Percentiles rank a stretch among this genome's conserved stretches.
These are phyloP conservation scores for Sugiyamaella pinicola DNA, from an alignment of 1,139 yeast genomes.

Conservation along the genomic window DNA sequence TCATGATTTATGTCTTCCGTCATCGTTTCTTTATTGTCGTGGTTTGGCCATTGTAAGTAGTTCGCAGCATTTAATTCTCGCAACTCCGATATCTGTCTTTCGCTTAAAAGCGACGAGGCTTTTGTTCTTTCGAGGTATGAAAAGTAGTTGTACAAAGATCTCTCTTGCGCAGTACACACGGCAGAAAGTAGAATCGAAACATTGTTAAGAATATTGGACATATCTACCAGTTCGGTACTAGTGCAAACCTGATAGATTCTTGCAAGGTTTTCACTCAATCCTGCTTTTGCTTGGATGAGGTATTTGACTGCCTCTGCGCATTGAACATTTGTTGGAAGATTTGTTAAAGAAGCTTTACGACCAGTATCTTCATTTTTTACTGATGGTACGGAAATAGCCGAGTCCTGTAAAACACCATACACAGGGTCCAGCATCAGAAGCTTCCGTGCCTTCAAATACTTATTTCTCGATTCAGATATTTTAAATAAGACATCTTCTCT, in stretches of 20 bases:
- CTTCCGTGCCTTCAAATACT: slow-evolving; percentile 32
- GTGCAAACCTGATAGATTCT: slow-evolving; percentile 26
- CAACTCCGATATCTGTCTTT: slow-evolving; percentile 21
- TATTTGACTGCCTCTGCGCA: slow-evolving; percentile 17
- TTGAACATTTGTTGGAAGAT: slow-evolving; percentile 7
- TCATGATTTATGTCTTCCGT: not conserved
- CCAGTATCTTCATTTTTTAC: slow-evolving; percentile 20
- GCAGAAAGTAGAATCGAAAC: slow-evolving; percentile 39
- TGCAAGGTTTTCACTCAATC: slow-evolving; percentile 5
- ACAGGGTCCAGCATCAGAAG: slow-evolving; percentile 46
- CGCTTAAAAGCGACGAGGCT: slow-evolving; percentile 18
- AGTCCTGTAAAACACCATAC: slow-evolving; percentile 51
- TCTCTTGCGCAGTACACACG: slow-evolving; percentile 25
- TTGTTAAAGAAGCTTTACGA: slow-evolving; percentile 9
- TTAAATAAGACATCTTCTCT: slow-evolving; percentile 32
- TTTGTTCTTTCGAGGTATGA: slow-evolving; percentile 24
- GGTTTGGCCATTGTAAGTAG: slow-evolving; percentile 12
- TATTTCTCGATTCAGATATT: slow-evolving; percentile 31
- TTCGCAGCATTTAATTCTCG: not conserved
- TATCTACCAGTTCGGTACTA: slow-evolving; percentile 29
- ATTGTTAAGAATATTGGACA: slow-evolving; percentile 30
- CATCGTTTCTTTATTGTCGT: not conserved
- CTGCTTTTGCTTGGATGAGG: slow-evolving; percentile 13
- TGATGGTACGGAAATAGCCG: slow-evolving; percentile 52
- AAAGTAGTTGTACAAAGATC: slow-evolving; percentile 11